phyloP scores from a whole-genome alignment of 1,284 basidiomycete genomes.

The Leccinum subrobustum region DNA sequence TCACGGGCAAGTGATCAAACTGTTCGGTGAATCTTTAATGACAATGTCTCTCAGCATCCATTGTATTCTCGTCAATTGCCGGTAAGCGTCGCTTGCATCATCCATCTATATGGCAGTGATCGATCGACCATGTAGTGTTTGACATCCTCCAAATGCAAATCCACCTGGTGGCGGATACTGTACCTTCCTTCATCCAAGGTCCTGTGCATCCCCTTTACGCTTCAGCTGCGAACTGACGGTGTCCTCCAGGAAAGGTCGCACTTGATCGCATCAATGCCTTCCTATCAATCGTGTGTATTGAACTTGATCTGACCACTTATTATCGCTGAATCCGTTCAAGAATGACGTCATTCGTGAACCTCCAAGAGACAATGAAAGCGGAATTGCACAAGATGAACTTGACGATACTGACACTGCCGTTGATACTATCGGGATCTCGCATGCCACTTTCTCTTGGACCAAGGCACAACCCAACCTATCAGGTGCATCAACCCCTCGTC shows the following conservation, averaged over 20 bases:
- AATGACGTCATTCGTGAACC: conserved; percentile 1
- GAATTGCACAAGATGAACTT: not conserved
- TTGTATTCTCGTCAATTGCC: conserved; percentile 33
- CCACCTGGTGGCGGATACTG: conserved; percentile 17
- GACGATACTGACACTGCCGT: not conserved
- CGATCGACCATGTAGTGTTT: conserved; percentile 21
- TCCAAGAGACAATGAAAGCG: conserved; percentile 7
- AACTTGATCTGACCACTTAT: not conserved
- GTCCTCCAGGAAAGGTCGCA: conserved; percentile 6
- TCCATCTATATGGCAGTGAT: not conserved
- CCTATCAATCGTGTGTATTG: conserved; percentile 7
- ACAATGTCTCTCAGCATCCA: conserved; percentile 21
- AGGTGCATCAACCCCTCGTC: conserved; percentile 17
- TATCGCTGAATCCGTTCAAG: conserved; percentile 1
- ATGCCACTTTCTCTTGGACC: conserved; percentile 36
- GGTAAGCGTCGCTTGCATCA: conserved; percentile 14
- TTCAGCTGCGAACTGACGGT: not conserved
- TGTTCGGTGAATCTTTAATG: not conserved
- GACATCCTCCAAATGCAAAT: conserved; percentile 27
- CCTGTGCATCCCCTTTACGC: not conserved
- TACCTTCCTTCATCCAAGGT: conserved; percentile 31
- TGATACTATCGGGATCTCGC: conserved; percentile 33
- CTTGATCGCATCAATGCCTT: conserved; percentile 22
- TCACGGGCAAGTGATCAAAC: conserved; percentile 17
- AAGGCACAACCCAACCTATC: conserved; percentile 11